Conservation (phyloP, 768 basidiomycete species). For the Mycena rebaudengoi region DNA sequence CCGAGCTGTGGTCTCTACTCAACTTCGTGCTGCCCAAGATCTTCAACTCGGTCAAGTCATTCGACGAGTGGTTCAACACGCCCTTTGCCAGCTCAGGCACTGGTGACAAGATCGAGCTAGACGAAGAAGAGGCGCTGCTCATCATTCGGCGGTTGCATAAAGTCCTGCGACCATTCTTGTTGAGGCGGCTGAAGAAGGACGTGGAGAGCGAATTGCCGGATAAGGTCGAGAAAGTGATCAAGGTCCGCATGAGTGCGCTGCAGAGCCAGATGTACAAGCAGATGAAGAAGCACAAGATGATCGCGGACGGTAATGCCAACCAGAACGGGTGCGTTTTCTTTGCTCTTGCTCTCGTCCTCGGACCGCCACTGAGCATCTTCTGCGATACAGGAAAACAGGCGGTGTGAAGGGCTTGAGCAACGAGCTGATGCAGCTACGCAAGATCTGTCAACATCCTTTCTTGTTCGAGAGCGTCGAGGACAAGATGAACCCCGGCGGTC, state of each 20-base stretch:
- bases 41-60: conserved; percentile 99
- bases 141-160: conserved; percentile 97
- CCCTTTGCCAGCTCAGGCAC: conserved; percentile 99
- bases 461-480: conserved; percentile 96
- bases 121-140: conserved; percentile 98
- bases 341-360: not conserved
- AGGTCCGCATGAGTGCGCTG: conserved; percentile 92
- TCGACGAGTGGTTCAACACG: conserved; percentile 99
- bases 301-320: conserved; percentile 81
- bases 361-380: not conserved
- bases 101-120: conserved; percentile 97
- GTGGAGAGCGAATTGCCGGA: conserved; percentile 96
- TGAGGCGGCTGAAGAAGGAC: conserved; percentile 94
- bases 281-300: conserved; percentile 99
- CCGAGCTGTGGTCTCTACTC: conserved; percentile 93
- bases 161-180: conserved; percentile 93
- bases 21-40: conserved; percentile 95
- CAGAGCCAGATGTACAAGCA: conserved; percentile 95
- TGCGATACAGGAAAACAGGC: conserved; percentile 61
- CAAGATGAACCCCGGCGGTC: conserved; percentile 84
- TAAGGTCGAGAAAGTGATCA: conserved; percentile 98
- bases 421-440: conserved; percentile 96
- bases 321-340: conserved; percentile 69
- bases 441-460: conserved; percentile 98
- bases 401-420: conserved; percentile 93